Conservation (phyloP, 306 rosid species). For the Vigna angularis region DNA sequence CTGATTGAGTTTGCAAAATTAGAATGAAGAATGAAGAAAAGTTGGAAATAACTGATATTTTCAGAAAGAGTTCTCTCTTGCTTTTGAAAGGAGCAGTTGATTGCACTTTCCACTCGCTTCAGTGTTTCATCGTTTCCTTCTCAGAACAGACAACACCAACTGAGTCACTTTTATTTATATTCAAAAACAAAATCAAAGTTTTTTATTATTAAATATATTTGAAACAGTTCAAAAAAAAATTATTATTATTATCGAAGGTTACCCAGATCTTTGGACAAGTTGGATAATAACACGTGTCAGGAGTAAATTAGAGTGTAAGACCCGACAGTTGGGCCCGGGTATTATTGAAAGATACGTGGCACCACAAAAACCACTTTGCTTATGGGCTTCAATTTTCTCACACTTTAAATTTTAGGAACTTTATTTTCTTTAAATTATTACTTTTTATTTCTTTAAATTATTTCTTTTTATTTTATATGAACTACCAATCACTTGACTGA, state of each 20-base stretch:
- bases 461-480: not conserved
- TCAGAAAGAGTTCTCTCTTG: not conserved
- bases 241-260: not conserved
- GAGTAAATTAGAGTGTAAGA: constrained; percentile 4
- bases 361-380: constrained; percentile 44
- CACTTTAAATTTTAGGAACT: constrained; percentile 5
- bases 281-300: constrained; percentile 39
- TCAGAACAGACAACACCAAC: constrained; percentile 21
- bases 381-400: not conserved
- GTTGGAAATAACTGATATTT: constrained; percentile 49
- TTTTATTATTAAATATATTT: not conserved
- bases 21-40: constrained; percentile 1
- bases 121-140: not conserved
- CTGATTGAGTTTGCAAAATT: constrained; percentile 12
- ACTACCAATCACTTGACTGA: not conserved
- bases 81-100: constrained; percentile 49
- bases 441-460: constrained; percentile 3
- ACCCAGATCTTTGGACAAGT: constrained; percentile 38
- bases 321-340: not conserved
- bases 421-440: constrained; percentile 21
- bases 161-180: not conserved
- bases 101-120: constrained; percentile 46
- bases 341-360: constrained; percentile 43
- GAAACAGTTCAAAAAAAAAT: not conserved
- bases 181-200: not conserved